These are phyloP conservation scores for Annulohypoxylon maeteangense DNA, from an alignment of 495 filamentous ascomycete species.

Conservation along the genomic window DNA sequence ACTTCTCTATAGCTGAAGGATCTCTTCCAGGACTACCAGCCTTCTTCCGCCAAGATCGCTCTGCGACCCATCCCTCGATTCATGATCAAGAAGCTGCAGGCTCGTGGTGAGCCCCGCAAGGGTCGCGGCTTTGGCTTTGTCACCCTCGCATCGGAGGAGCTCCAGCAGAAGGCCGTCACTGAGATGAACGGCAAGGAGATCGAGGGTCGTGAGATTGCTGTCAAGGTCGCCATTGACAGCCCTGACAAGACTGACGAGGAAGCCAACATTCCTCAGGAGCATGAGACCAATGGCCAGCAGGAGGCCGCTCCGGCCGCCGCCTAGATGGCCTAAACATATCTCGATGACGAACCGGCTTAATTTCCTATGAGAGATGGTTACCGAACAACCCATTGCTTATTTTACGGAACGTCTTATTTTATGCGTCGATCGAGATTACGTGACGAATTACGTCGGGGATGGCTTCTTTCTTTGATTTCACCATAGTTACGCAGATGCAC, in stretches of 20 bases:
- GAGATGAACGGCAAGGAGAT: constrained; percentile 99
- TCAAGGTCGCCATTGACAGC: constrained; percentile 99
- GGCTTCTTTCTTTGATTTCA: constrained; percentile 40
- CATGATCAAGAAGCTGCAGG: constrained; percentile 99
- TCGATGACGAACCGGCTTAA: constrained; percentile 30
- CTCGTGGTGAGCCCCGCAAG: constrained; percentile 97
- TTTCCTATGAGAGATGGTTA: constrained; percentile 30
- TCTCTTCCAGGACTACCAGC: constrained; percentile 88
- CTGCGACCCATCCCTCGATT: constrained; percentile 98
- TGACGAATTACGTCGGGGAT: constrained; percentile 27
- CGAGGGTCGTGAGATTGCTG: constrained; percentile 97
- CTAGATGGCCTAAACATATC: constrained; percentile 34
- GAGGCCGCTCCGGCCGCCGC: constrained; percentile 49
- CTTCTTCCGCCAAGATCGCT: constrained; percentile 95
- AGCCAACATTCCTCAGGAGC: constrained; percentile 61
- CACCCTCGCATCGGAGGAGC: constrained; percentile 91
- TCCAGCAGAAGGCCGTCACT: constrained; percentile 93
- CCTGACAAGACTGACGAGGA: constrained; percentile 97
- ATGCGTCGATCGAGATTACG: constrained; percentile 32
- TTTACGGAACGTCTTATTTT: constrained; percentile 38
- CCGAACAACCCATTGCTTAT: constrained; percentile 33
- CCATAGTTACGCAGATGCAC: constrained; percentile 44
- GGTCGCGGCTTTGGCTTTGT: constrained; percentile 99
- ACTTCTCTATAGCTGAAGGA: constrained; percentile 83
- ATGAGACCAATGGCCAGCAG: constrained; percentile 59